Evolutionary conservation across 2,329 filamentous ascomycete species (phyloP).

Genomic region (Sporothrix inflata): DNA sequence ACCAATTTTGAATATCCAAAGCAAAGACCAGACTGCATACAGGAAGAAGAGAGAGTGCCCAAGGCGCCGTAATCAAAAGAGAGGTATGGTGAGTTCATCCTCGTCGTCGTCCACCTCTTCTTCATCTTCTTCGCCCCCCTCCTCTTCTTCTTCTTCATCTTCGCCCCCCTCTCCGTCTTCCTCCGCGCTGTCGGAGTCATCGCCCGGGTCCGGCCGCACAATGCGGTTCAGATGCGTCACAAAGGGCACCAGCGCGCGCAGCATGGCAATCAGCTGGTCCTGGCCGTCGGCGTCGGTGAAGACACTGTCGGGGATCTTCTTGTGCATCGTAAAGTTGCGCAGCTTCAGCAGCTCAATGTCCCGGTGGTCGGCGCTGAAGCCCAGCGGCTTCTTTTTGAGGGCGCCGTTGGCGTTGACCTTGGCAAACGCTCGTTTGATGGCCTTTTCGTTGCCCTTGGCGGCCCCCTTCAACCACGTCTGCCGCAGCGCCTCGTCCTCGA

Average conservation of each 20-base stretch:
- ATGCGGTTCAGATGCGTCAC: conserved; percentile 74
- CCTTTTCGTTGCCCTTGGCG: conserved; percentile 48
- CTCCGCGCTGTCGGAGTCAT: conserved; percentile 54
- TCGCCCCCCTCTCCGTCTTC: conserved; percentile 45
- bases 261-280: conserved; percentile 64
- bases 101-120: neutral
- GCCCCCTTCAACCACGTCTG: conserved; percentile 62
- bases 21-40: neutral
- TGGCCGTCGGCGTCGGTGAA: conserved; percentile 66
- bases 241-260: conserved; percentile 74
- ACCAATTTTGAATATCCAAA: neutral
- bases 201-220: conserved; percentile 69
- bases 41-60: too few species aligned
- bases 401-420: conserved; percentile 71
- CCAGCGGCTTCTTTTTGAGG: conserved; percentile 85
- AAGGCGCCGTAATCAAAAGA: neutral
- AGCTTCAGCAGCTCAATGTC: conserved; percentile 82
- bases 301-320: conserved; percentile 66
- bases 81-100: neutral
- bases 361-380: conserved; percentile 71
- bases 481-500: conserved; percentile 62
- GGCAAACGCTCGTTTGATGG: conserved; percentile 62
- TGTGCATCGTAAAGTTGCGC: conserved; percentile 75
- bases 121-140: neutral
- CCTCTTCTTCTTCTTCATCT: conserved; percentile 22